Evolutionary conservation across 2,329 filamentous ascomycete species (phyloP).

Genomic region (Beauveria asiatica): DNA sequence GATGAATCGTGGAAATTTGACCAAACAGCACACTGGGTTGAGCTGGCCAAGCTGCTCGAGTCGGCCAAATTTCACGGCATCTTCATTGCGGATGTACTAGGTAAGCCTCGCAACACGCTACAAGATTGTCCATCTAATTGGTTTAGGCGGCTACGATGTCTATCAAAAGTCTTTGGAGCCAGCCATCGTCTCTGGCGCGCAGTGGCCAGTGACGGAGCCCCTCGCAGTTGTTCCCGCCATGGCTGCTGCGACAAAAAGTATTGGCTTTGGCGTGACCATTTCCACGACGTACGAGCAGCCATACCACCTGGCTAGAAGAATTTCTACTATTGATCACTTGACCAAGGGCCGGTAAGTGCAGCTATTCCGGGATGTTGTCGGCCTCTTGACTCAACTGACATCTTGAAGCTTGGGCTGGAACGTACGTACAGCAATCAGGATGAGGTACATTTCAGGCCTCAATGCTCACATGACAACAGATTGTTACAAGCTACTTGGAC

Average conservation of each 20-base stretch:
- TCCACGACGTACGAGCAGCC: constrained; percentile 62
- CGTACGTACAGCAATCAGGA: constrained; percentile 4
- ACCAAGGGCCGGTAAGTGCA: constrained; percentile 37
- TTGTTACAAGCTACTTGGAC: constrained; percentile 61
- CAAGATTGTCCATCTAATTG: neutral
- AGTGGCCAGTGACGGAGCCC: constrained; percentile 64
- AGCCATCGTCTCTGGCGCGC: constrained; percentile 52
- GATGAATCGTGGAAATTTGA: constrained; percentile 56
- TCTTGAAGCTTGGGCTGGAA: constrained; percentile 31
- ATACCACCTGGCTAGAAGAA: constrained; percentile 55
- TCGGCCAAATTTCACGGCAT: constrained; percentile 55
- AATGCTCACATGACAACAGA: constrained; percentile 16
- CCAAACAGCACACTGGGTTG: constrained; percentile 50
- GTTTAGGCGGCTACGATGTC: constrained; percentile 54
- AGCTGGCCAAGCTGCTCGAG: constrained; percentile 36
- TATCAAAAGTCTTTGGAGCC: constrained; percentile 52
- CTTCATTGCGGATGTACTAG: constrained; percentile 54
- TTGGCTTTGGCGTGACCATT: constrained; percentile 62
- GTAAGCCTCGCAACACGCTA: constrained; percentile 5
- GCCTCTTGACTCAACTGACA: neutral
- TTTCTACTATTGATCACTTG: constrained; percentile 59
- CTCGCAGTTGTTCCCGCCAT: constrained; percentile 53
- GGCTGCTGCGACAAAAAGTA: constrained; percentile 56
- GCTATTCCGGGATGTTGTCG: neutral
- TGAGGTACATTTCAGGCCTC: too few relatives aligned